Evolutionary conservation across 495 filamentous ascomycete genomes (phyloP).

Genomic region (Letharia columbiana): DNA sequence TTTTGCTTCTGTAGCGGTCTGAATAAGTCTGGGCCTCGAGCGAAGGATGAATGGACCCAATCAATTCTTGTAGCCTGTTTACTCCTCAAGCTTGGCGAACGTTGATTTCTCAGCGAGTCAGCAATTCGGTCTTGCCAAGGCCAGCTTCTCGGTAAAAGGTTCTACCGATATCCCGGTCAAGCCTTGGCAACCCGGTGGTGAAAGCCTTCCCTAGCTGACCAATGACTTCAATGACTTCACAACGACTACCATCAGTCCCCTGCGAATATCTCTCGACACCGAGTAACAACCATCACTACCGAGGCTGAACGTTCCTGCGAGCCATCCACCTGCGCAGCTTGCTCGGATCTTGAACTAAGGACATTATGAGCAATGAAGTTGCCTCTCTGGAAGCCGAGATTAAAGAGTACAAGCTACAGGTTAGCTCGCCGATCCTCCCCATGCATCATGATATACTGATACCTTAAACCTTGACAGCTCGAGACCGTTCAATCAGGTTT

Average conservation of each 20-base stretch:
- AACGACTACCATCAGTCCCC: too few species aligned
- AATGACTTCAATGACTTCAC: too few species aligned
- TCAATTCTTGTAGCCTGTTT: background rate
- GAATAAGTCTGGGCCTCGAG: background rate
- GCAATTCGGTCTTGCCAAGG: background rate
- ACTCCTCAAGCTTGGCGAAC: background rate
- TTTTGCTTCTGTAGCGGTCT: background rate
- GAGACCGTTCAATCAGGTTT: constrained; percentile 69
- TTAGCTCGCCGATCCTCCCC: constrained; percentile 26
- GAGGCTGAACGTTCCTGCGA: background rate
- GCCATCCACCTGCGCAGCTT: constrained; percentile 1
- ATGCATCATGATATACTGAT: background rate
- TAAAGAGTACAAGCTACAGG: constrained; percentile 78
- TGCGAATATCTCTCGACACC: background rate
- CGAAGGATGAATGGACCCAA: constrained; percentile 4
- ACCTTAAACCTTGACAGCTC: constrained; percentile 46
- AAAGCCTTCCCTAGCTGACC: too few species aligned
- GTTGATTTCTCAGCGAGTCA: background rate
- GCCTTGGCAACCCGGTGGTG: background rate
- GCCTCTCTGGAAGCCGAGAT: constrained; percentile 62
- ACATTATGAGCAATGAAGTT: constrained; percentile 49
- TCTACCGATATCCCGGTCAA: background rate
- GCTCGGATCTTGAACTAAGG: background rate
- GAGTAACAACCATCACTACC: background rate
- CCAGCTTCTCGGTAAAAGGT: background rate